phyloP scores from a whole-genome alignment of 2,329 filamentous ascomycete genomes.

The Spiromastix sp. region DNA sequence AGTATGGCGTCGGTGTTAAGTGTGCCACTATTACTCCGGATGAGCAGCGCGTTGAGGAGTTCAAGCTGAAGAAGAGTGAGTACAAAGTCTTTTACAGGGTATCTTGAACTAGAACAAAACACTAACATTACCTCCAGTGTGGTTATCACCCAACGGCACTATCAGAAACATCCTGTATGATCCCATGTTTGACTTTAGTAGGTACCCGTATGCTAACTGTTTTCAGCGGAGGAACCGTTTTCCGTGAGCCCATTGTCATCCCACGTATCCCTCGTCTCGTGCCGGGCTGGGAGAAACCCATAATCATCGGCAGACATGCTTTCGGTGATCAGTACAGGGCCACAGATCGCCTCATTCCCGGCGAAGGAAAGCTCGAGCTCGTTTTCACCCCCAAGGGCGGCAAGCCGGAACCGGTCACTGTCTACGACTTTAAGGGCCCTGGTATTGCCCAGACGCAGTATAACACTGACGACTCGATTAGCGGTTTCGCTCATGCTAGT shows the following conservation, averaged over 20 bases:
- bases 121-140: conserved; percentile 62
- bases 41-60: conserved; percentile 92
- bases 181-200: background rate
- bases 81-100: conserved; percentile 11
- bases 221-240: conserved; percentile 75
- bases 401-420: conserved; percentile 74
- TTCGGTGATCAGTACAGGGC: conserved; percentile 98
- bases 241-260: conserved; percentile 98
- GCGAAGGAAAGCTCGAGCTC: conserved; percentile 83
- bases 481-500: conserved; percentile 86
- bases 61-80: conserved; percentile 95
- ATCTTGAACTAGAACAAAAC: too few species aligned
- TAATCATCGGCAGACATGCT: conserved; percentile 96
- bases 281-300: conserved; percentile 96
- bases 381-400: conserved; percentile 78
- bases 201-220: conserved; percentile 13
- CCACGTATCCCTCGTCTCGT: conserved; percentile 85
- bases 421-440: conserved; percentile 77
- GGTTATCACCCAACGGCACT: conserved; percentile 94
- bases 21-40: conserved; percentile 98
- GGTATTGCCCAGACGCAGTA: conserved; percentile 93
- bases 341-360: conserved; percentile 76
- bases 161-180: conserved; percentile 53
- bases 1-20: conserved; percentile 98
- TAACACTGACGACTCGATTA: conserved; percentile 94